These are phyloP conservation scores for Xylariaceae sp. DNA, from an alignment of 2,329 filamentous ascomycete genomes.

Conservation along the genomic window DNA sequence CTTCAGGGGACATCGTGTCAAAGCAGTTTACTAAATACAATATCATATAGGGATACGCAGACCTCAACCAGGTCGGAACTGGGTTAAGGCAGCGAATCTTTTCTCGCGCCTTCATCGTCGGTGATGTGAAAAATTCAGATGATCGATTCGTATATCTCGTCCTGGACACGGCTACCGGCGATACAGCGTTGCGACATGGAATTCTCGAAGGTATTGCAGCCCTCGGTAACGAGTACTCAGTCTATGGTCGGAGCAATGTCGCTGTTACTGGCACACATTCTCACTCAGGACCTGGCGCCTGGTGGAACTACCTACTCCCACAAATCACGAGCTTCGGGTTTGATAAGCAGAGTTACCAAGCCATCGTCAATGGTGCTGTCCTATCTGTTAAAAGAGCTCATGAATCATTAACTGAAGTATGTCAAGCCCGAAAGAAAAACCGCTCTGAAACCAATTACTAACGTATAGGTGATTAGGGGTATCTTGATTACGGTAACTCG, in stretches of 20 bases:
- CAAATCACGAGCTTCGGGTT: conserved; percentile 86
- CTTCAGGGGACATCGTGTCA: conserved; percentile 52
- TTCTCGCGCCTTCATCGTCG: conserved; percentile 81
- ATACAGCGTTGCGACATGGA: conserved; percentile 79
- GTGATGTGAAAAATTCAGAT: conserved; percentile 55
- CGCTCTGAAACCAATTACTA: conserved; percentile 10
- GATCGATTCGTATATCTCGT: conserved; percentile 82
- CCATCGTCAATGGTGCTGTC: conserved; percentile 78
- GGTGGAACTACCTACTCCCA: conserved; percentile 86
- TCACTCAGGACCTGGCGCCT: conserved; percentile 82
- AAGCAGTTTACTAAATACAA: conserved; percentile 1
- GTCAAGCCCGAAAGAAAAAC: conserved; percentile 1
- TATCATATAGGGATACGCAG: conserved; percentile 16
- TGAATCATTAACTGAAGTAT: conserved; percentile 51
- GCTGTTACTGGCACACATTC: conserved; percentile 91
- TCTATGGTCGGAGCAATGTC: conserved; percentile 73
- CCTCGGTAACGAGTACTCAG: conserved; percentile 64
- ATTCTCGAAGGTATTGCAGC: conserved; percentile 66
- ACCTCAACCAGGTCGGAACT: conserved; percentile 60
- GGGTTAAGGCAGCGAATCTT: conserved; percentile 82
- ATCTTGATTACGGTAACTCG: conserved; percentile 55
- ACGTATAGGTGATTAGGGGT: conserved; percentile 43
- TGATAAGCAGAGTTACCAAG: conserved; percentile 75
- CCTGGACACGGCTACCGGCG: conserved; percentile 78
- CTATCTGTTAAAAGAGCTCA: conserved; percentile 77